These are phyloP conservation scores for Metrosideros polymorpha DNA, from an alignment of 441 rosid species.

Conservation along the genomic window DNA sequence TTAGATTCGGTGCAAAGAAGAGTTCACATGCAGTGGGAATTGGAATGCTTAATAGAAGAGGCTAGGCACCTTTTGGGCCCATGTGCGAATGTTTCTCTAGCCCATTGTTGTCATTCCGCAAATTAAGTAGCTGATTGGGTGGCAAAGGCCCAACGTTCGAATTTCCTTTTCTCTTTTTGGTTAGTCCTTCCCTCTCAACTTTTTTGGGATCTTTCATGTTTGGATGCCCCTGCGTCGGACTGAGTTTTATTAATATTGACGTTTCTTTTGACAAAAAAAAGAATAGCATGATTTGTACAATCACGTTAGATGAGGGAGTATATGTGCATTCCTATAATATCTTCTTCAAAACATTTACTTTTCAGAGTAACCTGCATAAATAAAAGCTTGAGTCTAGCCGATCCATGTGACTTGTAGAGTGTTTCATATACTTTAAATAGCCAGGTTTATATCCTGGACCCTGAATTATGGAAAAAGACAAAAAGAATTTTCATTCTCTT, in stretches of 20 bases:
- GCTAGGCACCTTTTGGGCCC: background rate
- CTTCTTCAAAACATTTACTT: background rate
- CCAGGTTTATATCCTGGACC: background rate
- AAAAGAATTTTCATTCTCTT: background rate
- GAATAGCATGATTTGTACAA: too few relatives aligned
- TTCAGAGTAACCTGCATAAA: background rate
- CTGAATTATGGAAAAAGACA: background rate
- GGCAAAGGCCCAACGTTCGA: background rate
- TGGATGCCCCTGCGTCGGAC: too few relatives aligned
- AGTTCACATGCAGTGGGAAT: background rate
- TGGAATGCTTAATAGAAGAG: background rate
- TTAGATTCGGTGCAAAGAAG: background rate
- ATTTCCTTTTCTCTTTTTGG: background rate
- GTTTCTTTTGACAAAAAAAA: too few relatives aligned
- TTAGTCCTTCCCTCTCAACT: too few relatives aligned
- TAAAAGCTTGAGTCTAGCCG: background rate
- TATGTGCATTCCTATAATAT: background rate
- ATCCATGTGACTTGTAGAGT: accelerated
- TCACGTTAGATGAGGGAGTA: background rate
- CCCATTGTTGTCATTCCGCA: background rate
- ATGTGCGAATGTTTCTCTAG: background rate
- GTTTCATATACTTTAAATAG: background rate
- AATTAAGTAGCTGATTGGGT: background rate
- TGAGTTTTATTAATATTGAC: too few relatives aligned
- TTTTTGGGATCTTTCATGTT: too few relatives aligned